Evolutionary conservation across 345 rosid species (phyloP).

Genomic region (Viola odorata): DNA sequence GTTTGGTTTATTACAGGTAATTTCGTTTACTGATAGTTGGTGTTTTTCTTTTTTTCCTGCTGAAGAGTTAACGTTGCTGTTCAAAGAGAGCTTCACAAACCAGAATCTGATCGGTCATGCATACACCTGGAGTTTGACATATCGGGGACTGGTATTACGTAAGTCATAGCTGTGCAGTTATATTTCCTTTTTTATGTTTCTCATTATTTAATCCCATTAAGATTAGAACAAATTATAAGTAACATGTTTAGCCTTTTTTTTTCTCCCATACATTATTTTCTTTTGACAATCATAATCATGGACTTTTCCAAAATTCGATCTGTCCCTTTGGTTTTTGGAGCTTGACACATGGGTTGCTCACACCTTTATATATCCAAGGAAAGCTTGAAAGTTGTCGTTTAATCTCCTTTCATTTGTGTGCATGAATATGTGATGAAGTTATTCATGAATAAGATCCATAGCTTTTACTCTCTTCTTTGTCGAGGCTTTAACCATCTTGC

Average conservation of each 20-base stretch:
- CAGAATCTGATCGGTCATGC: constrained; percentile 89
- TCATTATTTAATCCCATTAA: not conserved
- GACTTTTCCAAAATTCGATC: too few species aligned
- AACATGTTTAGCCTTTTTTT: too few species aligned
- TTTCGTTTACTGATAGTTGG: constrained; percentile 19
- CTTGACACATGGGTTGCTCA: too few species aligned
- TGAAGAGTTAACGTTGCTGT: constrained; percentile 74
- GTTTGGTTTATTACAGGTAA: not conserved
- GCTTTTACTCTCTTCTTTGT: not conserved
- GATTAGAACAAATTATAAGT: too few species aligned
- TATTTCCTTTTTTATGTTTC: not conserved
- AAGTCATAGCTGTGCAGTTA: constrained; percentile 21
- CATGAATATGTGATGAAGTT: too few species aligned
- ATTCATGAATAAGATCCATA: too few species aligned
- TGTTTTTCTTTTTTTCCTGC: constrained; percentile 6
- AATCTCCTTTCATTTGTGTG: too few species aligned
- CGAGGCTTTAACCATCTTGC: not conserved
- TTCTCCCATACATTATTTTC: too few species aligned
- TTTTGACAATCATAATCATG: too few species aligned
- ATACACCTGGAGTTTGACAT: constrained; percentile 90
- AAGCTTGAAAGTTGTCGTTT: too few species aligned
- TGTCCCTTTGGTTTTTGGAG: too few species aligned
- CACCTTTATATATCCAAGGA: too few species aligned
- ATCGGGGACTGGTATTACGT: constrained; percentile 64
- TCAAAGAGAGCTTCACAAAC: constrained; percentile 78